Evolutionary conservation across 176 grass and related monocot species (phyloP).

Genomic region (Triticum monococcum): DNA sequence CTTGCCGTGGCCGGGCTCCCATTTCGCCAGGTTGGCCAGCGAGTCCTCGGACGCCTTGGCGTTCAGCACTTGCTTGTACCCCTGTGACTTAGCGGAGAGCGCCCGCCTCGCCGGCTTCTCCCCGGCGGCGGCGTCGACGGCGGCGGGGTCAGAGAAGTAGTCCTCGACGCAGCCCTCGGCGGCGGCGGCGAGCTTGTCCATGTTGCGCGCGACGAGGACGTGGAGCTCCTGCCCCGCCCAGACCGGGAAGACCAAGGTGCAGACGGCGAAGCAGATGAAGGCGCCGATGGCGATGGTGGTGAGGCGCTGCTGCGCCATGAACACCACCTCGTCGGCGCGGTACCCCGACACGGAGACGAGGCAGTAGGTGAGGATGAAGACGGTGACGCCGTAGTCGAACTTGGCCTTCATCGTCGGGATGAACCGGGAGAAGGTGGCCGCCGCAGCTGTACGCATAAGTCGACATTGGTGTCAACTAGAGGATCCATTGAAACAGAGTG

Average conservation of each 20-base stretch:
- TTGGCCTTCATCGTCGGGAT: constrained; percentile 57
- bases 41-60: constrained; percentile 66
- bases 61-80: constrained; percentile 56
- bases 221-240: constrained; percentile 67
- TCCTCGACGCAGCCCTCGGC: constrained; percentile 60
- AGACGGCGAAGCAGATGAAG: constrained; percentile 52
- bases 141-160: constrained; percentile 27
- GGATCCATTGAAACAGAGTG: background rate
- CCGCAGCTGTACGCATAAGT: constrained; percentile 25
- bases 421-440: constrained; percentile 69
- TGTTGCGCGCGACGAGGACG: constrained; percentile 52
- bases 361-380: constrained; percentile 79
- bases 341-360: constrained; percentile 66
- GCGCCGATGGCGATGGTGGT: constrained; percentile 63
- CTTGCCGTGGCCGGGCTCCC: constrained; percentile 57
- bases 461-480: background rate
- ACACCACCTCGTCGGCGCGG: constrained; percentile 44
- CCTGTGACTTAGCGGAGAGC: constrained; percentile 25
- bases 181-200: constrained; percentile 64
- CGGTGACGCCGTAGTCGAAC: constrained; percentile 66
- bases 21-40: constrained; percentile 62
- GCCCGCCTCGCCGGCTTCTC: background rate
- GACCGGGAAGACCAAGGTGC: constrained; percentile 48
- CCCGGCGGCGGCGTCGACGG: background rate
- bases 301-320: constrained; percentile 44